phyloP scores from a whole-genome alignment of 768 basidiomycete species.

The Lactarius quietus region DNA sequence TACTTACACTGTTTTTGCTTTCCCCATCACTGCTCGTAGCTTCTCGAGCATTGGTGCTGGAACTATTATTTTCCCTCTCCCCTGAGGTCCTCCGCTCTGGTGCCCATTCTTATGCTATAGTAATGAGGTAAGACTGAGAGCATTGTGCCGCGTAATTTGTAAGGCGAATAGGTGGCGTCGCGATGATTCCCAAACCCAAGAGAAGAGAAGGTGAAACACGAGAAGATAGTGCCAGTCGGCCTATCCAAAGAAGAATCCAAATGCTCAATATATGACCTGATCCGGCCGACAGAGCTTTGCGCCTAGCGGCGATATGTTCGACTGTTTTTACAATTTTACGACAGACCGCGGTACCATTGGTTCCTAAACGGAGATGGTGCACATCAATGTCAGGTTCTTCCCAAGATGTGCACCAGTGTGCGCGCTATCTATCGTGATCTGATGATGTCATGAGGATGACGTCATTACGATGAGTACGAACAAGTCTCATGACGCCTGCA shows the following conservation, averaged over 20 bases:
- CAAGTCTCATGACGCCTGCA: neutral
- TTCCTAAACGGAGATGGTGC: neutral
- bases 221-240: neutral
- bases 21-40: slow-evolving; percentile 6
- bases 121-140: neutral
- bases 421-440: neutral
- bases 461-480: neutral
- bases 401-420: too few relatives aligned
- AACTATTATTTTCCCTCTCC: neutral
- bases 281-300: neutral
- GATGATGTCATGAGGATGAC: neutral
- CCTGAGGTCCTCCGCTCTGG: neutral
- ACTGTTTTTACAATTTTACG: neutral
- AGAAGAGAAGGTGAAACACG: neutral
- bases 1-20: slow-evolving; percentile 16
- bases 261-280: neutral
- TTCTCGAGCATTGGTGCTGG: neutral
- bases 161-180: neutral
- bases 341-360: neutral
- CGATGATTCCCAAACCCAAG: neutral
- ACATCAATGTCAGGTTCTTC: too few relatives aligned
- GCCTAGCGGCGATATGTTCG: neutral
- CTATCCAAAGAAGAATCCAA: too few relatives aligned
- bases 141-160: neutral
- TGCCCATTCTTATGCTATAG: neutral